Evolutionary conservation across 2,329 filamentous ascomycete genomes (phyloP).

Genomic region (Cladosporium austrohemisphaericum): DNA sequence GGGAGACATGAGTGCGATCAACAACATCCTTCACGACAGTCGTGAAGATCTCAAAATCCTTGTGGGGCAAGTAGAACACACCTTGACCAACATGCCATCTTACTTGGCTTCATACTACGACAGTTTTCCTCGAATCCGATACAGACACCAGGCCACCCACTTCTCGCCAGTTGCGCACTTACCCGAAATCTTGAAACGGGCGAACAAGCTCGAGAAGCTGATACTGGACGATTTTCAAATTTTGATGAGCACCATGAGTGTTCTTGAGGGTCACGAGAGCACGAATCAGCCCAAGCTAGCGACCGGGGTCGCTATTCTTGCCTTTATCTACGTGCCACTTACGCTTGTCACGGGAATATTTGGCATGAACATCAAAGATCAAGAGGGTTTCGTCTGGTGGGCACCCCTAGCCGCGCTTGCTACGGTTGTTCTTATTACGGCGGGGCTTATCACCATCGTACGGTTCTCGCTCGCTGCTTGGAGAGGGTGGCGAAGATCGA

Average conservation of each 20-base stretch:
- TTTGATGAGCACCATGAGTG: constrained; percentile 1
- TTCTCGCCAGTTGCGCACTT: neutral
- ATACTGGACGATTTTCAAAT: constrained; percentile 2
- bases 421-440: neutral
- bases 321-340: constrained; percentile 23
- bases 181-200: neutral
- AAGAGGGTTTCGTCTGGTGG: neutral
- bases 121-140: neutral
- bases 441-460: neutral
- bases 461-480: neutral
- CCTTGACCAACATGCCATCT: neutral
- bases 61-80: neutral
- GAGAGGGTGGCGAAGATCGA: neutral
- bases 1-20: neutral
- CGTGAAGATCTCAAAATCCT: neutral
- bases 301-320: constrained; percentile 14
- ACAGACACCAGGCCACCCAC: neutral
- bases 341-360: constrained; percentile 24
- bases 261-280: neutral
- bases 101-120: neutral
- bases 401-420: neutral
- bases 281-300: neutral
- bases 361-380: constrained; percentile 26
- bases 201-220: constrained; percentile 1
- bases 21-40: neutral